Evolutionary conservation across 1,139 yeast species (phyloP).

Genomic region (Citeromyces hawaiiensis): DNA sequence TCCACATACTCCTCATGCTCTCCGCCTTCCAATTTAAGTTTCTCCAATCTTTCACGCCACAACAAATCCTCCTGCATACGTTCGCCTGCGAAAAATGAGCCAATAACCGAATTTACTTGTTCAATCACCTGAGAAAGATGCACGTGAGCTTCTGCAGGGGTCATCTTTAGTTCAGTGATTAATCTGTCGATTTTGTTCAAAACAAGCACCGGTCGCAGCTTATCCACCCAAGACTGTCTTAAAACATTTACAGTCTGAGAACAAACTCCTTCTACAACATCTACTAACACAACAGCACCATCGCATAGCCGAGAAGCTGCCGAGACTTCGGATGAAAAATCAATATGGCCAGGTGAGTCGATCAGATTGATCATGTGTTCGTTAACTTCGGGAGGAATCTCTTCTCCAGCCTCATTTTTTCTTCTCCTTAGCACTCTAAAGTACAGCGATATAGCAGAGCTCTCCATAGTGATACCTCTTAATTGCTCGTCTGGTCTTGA

Average conservation of each 20-base stretch:
- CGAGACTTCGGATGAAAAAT: slow-evolving; percentile 91
- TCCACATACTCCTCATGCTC: slow-evolving; percentile 49
- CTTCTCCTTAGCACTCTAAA: slow-evolving; percentile 48
- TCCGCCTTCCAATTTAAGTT: slow-evolving; percentile 3
- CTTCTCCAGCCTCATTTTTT: slow-evolving; percentile 16
- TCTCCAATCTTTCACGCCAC: slow-evolving; percentile 58
- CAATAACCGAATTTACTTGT: slow-evolving; percentile 90
- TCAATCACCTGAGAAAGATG: slow-evolving; percentile 73
- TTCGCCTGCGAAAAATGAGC: slow-evolving; percentile 87
- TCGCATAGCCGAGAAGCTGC: slow-evolving; percentile 93
- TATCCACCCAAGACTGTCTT: slow-evolving; percentile 93
- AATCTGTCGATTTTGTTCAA: slow-evolving; percentile 86
- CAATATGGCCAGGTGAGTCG: slow-evolving; percentile 98
- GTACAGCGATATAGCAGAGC: slow-evolving; percentile 82
- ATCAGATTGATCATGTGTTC: slow-evolving; percentile 85
- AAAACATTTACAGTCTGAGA: slow-evolving; percentile 92
- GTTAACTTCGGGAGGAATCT: slow-evolving; percentile 30
- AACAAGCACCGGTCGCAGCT: slow-evolving; percentile 80
- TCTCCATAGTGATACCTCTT: slow-evolving; percentile 96
- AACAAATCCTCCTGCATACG: slow-evolving; percentile 81
- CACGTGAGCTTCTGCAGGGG: slow-evolving; percentile 76
- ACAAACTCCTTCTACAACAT: slow-evolving; percentile 96
- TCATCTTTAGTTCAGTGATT: slow-evolving; percentile 65
- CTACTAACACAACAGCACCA: slow-evolving; percentile 91
- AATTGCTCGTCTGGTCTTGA: slow-evolving; percentile 92